Base-by-base conservation (phyloP, 2,329 filamentous ascomycete genomes). In the Elsinoe fawcettii region DNA sequence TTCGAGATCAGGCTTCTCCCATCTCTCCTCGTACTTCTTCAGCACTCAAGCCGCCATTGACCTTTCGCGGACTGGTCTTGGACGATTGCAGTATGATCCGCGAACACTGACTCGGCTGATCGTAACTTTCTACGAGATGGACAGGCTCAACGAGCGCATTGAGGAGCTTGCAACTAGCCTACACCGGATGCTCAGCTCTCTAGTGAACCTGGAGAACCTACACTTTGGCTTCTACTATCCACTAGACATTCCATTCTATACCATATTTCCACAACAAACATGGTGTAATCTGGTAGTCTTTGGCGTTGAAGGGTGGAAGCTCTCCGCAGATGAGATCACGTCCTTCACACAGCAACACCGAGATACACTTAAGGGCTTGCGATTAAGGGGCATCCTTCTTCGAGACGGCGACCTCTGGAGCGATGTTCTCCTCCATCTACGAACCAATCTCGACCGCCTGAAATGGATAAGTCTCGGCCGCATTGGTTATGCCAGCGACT, bases 281-380 rank as follows among this genome's bases (percentile, higher is more conserved):
- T 86, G 82, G 81, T 75, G 79, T 12, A 80, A 79, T 32, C 71
- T 87, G 4, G 75, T 81, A 32, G 81, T 82, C 1, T 80, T 87
- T 57, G 84, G 84, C 1, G 78, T 87, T 20, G 82, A 85, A 61
- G 78, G 80, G 12, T 87, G 84, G 84, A 76, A 77, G 41, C 69
- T 87, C 2, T 71, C 79, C 46, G 77, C 79, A 1, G 74, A 79
- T 1, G 84, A 87, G 64, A 81, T 87, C 51, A 80, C 84, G 46
- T 70, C 69, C 0, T 69, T 87, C 5, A 75, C 80, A 1, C 71
- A 74, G 27, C 76, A 82, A 37, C 82, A 87, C 63, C 72, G 74
- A 51, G 72, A 76, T 9, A 79, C 75, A 23, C 69, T 87, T 2
- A 78, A 78, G 39, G 82, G 83, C 2, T 69, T 87, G 18, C 74